These are phyloP conservation scores for Chalciporus piperatus DNA, from an alignment of 768 basidiomycete species.

Conservation along the genomic window DNA sequence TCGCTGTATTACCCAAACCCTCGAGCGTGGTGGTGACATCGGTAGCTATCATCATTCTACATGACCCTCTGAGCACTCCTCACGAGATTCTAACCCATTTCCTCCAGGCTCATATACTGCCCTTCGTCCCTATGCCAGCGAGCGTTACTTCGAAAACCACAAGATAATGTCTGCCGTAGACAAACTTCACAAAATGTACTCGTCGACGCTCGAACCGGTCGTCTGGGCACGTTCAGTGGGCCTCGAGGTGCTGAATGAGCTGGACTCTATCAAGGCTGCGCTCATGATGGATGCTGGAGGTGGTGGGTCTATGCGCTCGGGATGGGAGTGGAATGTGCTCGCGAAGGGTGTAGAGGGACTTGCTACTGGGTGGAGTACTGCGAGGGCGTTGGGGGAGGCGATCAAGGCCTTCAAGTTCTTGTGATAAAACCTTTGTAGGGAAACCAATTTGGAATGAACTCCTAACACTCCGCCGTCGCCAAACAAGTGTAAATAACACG, in stretches of 20 bases:
- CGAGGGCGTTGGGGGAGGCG: constrained; percentile 24
- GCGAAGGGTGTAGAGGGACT: constrained; percentile 47
- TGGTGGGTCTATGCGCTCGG: constrained; percentile 20
- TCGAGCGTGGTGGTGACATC: constrained; percentile 73
- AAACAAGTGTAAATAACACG: constrained; percentile 25
- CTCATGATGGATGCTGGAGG: constrained; percentile 82
- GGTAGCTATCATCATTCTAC: constrained; percentile 43
- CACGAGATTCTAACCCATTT: neutral
- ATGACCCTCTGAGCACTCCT: neutral
- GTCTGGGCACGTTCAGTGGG: constrained; percentile 90
- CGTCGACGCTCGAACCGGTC: constrained; percentile 58
- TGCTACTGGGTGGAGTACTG: constrained; percentile 33
- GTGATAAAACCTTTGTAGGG: neutral
- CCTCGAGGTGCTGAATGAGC: constrained; percentile 87
- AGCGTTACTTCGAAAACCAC: constrained; percentile 86
- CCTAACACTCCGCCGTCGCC: too few species aligned
- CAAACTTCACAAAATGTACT: constrained; percentile 87
- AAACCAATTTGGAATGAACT: too few species aligned
- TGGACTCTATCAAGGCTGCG: constrained; percentile 76
- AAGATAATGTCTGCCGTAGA: constrained; percentile 80
- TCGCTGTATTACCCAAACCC: constrained; percentile 55
- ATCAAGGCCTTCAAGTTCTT: constrained; percentile 12
- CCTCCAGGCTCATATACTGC: constrained; percentile 67
- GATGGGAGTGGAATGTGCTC: constrained; percentile 32
- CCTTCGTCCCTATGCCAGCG: constrained; percentile 72